A percentile compares a stretch with the other conserved stretches of the same genome.
phyloP scores from a whole-genome alignment of 2,329 filamentous ascomycete genomes.

The Ambrosiella xylebori region DNA sequence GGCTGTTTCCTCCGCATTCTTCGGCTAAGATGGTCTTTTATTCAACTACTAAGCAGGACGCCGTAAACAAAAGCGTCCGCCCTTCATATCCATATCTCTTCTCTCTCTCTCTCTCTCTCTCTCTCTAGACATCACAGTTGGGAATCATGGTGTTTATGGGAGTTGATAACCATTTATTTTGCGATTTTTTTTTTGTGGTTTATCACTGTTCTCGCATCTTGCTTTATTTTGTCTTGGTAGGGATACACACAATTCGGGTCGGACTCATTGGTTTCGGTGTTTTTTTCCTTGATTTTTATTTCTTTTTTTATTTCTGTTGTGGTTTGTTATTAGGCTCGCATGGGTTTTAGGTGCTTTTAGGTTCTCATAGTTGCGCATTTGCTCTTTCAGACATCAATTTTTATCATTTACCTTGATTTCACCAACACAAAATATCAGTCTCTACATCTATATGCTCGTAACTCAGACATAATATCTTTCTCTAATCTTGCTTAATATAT shows the following conservation, averaged over 20 bases:
- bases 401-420: background rate
- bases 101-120: no score
- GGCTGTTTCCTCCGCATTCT: no score
- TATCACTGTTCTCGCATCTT: background rate
- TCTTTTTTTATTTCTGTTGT: constrained; percentile 2
- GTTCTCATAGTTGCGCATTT: background rate
- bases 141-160: no score
- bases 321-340: constrained; percentile 1
- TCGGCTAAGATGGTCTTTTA: no score
- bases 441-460: background rate
- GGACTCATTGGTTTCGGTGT: background rate
- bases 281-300: background rate
- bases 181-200: constrained; percentile 3
- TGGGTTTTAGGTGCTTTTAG: background rate
- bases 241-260: background rate
- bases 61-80: no score
- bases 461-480: background rate
- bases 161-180: no score
- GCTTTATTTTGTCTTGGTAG: background rate
- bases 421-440: background rate
- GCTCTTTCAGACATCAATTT: background rate
- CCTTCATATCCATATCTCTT: no score
- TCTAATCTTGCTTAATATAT: background rate
- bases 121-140: no score
- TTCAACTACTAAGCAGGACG: no score